phyloP scores from a whole-genome alignment of 2,329 filamentous ascomycete genomes.

The Cercospora beticola region DNA sequence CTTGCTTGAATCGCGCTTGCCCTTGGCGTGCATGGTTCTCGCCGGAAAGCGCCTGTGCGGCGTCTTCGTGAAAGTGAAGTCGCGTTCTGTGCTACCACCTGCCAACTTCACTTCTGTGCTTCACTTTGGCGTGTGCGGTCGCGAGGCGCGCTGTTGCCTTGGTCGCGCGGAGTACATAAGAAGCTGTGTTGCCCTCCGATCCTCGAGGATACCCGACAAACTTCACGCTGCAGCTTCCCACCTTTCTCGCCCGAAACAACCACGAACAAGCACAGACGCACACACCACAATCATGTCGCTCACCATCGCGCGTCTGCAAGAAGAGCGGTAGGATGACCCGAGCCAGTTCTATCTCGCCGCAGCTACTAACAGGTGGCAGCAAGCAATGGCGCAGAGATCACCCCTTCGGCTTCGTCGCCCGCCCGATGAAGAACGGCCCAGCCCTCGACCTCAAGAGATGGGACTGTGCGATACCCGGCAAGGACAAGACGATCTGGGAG shows the following conservation, averaged over 20 bases:
- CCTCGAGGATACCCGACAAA: background rate
- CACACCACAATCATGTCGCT: constrained; percentile 65
- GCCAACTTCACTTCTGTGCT: background rate
- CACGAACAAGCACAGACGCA: constrained; percentile 14
- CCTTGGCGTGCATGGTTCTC: constrained; percentile 2
- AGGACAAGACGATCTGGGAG: constrained; percentile 96
- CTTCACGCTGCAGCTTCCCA: background rate
- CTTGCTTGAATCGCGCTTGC: background rate
- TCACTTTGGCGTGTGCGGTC: background rate
- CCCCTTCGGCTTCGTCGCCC: constrained; percentile 95
- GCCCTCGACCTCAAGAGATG: constrained; percentile 91
- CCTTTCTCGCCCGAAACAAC: background rate
- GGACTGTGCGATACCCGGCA: constrained; percentile 96
- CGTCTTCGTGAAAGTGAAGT: constrained; percentile 1
- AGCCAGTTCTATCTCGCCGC: background rate
- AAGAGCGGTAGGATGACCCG: constrained; percentile 68
- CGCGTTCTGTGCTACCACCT: background rate
- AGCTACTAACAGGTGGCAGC: constrained; percentile 48
- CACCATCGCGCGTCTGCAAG: constrained; percentile 81
- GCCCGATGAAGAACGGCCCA: constrained; percentile 74
- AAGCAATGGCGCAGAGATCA: constrained; percentile 98
- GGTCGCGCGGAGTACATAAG: background rate
- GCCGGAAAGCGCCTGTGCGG: background rate
- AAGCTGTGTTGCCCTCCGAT: background rate
- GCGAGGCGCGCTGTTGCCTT: background rate